phyloP scores from a whole-genome alignment of 306 rosid genomes.

The Arachis stenosperma region DNA sequence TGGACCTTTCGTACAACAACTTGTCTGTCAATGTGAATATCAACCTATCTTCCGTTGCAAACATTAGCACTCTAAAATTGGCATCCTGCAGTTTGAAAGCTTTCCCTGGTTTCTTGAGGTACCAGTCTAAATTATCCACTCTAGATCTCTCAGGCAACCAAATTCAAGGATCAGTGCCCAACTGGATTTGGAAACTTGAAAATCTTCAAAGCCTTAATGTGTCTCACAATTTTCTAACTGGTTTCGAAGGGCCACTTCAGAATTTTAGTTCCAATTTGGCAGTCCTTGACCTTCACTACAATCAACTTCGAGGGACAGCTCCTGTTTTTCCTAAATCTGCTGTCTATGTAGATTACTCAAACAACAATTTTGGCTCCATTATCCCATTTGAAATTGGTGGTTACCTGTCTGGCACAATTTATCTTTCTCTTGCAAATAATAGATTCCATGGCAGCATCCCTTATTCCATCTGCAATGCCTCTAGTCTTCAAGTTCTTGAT shows the following conservation, averaged over 20 bases:
- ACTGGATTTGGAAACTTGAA: slow-evolving; percentile 59
- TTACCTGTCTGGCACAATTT: neutral
- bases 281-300: slow-evolving; percentile 54
- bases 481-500: slow-evolving; percentile 51
- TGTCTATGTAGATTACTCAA: slow-evolving; percentile 49
- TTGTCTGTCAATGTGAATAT: slow-evolving; percentile 26
- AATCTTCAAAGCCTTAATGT: slow-evolving; percentile 48
- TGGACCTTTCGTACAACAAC: slow-evolving; percentile 65
- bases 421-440: slow-evolving; percentile 48
- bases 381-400: slow-evolving; percentile 35
- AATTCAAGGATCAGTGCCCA: slow-evolving; percentile 53
- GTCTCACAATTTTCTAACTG: slow-evolving; percentile 50
- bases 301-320: slow-evolving; percentile 45
- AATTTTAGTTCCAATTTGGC: neutral
- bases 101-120: slow-evolving; percentile 56
- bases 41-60: slow-evolving; percentile 6
- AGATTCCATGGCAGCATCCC: slow-evolving; percentile 36
- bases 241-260: slow-evolving; percentile 35
- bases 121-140: slow-evolving; percentile 4
- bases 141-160: slow-evolving; percentile 64
- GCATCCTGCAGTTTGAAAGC: slow-evolving; percentile 45
- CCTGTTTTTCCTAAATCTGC: neutral
- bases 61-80: slow-evolving; percentile 42
- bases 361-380: slow-evolving; percentile 41
- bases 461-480: slow-evolving; percentile 43